These are phyloP conservation scores for Helminthosporium solani DNA, from an alignment of 2,329 filamentous ascomycete genomes.

Conservation along the genomic window DNA sequence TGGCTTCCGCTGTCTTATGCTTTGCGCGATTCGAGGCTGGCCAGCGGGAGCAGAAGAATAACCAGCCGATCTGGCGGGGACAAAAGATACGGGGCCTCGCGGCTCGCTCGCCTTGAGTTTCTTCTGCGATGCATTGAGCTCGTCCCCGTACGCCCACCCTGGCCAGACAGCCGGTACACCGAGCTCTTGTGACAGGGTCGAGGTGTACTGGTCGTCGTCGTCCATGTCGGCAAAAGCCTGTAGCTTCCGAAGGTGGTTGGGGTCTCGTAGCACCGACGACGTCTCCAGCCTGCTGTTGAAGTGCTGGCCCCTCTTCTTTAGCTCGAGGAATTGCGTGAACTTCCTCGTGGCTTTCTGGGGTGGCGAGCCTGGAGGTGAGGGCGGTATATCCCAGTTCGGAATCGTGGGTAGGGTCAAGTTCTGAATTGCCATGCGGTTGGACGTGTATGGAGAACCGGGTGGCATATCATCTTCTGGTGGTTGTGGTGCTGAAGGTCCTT, in stretches of 20 bases:
- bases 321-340: slow-evolving; percentile 69
- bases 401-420: slow-evolving; percentile 72
- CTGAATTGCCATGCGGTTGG: slow-evolving; percentile 64
- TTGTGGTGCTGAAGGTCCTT: slow-evolving; percentile 29
- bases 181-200: slow-evolving; percentile 50
- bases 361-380: slow-evolving; percentile 64
- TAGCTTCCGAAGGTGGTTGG: slow-evolving; percentile 69
- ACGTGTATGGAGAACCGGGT: slow-evolving; percentile 65
- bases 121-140: slow-evolving; percentile 45
- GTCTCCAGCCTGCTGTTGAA: slow-evolving; percentile 74
- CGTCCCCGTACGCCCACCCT: slow-evolving; percentile 47
- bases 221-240: slow-evolving; percentile 65
- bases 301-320: slow-evolving; percentile 76
- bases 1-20: slow-evolving; percentile 31
- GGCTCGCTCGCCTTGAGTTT: slow-evolving; percentile 35
- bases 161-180: slow-evolving; percentile 45
- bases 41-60: too few species aligned
- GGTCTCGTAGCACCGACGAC: slow-evolving; percentile 69
- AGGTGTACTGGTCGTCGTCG: slow-evolving; percentile 63
- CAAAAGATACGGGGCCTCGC: slow-evolving; percentile 37
- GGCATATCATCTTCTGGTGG: slow-evolving; percentile 21
- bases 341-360: slow-evolving; percentile 59
- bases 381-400: slow-evolving; percentile 72
- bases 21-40: too few species aligned
- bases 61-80: slow-evolving; percentile 30